phyloP scores from a whole-genome alignment of 2,329 filamentous ascomycete species.

The Elsinoe australis region DNA sequence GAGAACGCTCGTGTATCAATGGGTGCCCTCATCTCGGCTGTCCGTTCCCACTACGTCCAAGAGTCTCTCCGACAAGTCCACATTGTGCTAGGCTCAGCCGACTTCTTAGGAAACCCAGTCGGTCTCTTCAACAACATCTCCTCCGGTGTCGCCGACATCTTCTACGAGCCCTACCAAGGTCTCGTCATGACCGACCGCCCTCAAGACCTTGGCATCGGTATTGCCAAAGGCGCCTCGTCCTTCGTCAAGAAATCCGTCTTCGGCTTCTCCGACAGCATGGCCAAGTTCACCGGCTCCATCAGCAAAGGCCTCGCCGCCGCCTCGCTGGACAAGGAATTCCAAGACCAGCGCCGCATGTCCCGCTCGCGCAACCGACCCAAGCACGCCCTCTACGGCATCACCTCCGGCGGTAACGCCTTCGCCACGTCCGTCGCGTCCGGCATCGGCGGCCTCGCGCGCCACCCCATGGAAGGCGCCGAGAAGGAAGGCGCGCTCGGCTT shows the following conservation, averaged over 20 bases:
- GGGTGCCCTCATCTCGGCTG: slow-evolving; percentile 71
- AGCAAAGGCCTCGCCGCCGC: slow-evolving; percentile 93
- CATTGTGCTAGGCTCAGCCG: slow-evolving; percentile 91
- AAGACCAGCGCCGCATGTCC: slow-evolving; percentile 89
- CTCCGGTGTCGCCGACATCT: slow-evolving; percentile 94
- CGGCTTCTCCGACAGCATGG: slow-evolving; percentile 93
- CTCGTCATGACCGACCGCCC: slow-evolving; percentile 93
- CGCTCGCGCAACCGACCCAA: slow-evolving; percentile 89
- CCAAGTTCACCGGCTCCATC: slow-evolving; percentile 94
- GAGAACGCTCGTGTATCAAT: slow-evolving; percentile 92
- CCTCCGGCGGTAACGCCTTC: slow-evolving; percentile 89
- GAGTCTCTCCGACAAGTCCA: slow-evolving; percentile 94
- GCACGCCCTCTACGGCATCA: slow-evolving; percentile 93
- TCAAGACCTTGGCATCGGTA: slow-evolving; percentile 88
- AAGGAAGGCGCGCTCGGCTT: slow-evolving; percentile 91
- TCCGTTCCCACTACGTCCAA: slow-evolving; percentile 93
- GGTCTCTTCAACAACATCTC: slow-evolving; percentile 97
- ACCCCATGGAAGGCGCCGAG: slow-evolving; percentile 91
- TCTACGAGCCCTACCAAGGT: slow-evolving; percentile 98
- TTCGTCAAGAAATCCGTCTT: slow-evolving; percentile 99
- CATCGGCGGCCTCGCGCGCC: slow-evolving; percentile 84
- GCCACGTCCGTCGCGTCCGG: slow-evolving; percentile 88
- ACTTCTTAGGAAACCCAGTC: slow-evolving; percentile 95
- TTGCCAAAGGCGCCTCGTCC: slow-evolving; percentile 91
- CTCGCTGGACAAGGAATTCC: slow-evolving; percentile 96